These are phyloP conservation scores for Xerocomellus chrysenteron DNA, from an alignment of 768 basidiomycete genomes.

Conservation along the genomic window DNA sequence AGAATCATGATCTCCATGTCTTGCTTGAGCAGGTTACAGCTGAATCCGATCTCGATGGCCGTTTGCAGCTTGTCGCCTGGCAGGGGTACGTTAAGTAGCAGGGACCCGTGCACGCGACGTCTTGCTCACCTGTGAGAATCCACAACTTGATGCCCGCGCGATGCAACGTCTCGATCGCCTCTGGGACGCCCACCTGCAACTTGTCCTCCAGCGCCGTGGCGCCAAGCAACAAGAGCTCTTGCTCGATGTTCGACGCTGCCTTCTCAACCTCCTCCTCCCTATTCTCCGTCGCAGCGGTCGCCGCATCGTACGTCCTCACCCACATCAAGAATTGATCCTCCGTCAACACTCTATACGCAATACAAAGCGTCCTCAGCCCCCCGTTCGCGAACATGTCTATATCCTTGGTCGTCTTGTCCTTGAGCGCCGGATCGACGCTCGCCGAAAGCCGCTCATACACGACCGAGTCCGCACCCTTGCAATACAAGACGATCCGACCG, in stretches of 20 bases:
- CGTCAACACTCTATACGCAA: slow-evolving; percentile 73
- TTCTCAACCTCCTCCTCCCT: slow-evolving; percentile 92
- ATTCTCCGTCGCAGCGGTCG: slow-evolving; percentile 70
- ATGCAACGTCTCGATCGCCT: slow-evolving; percentile 90
- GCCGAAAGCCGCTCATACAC: slow-evolving; percentile 83
- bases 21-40: slow-evolving; percentile 90
- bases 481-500: slow-evolving; percentile 79
- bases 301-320: slow-evolving; percentile 78
- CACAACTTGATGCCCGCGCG: slow-evolving; percentile 95
- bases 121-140: slow-evolving; percentile 82
- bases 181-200: slow-evolving; percentile 94
- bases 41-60: slow-evolving; percentile 96
- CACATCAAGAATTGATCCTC: slow-evolving; percentile 87
- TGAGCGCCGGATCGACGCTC: slow-evolving; percentile 71
- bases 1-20: slow-evolving; percentile 98
- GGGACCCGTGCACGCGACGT: background rate
- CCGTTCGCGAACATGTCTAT: slow-evolving; percentile 94
- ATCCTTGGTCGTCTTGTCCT: slow-evolving; percentile 77
- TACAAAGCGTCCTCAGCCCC: slow-evolving; percentile 87
- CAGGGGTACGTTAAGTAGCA: background rate
- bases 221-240: slow-evolving; percentile 79
- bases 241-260: slow-evolving; percentile 82
- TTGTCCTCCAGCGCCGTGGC: slow-evolving; percentile 98
- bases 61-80: slow-evolving; percentile 96
- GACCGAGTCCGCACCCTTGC: slow-evolving; percentile 97